Evolutionary conservation across 2,329 filamentous ascomycete genomes (phyloP).

Genomic region (Alternaria tenuissima): DNA sequence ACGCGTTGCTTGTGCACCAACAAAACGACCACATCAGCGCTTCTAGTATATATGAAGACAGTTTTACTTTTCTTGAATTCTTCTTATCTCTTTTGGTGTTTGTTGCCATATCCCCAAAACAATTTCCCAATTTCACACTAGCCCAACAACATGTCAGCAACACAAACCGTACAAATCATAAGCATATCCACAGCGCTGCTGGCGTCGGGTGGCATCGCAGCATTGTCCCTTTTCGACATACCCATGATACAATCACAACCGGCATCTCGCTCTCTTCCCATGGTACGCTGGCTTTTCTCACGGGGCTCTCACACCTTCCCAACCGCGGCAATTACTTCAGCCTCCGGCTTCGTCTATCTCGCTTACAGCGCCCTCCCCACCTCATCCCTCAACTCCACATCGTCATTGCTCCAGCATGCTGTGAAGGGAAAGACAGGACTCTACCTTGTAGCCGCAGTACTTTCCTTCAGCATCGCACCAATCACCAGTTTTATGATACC

Average conservation of each 20-base stretch:
- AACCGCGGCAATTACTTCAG: slow-evolving; percentile 35
- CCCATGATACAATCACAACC: slow-evolving; percentile 46
- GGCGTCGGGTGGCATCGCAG: slow-evolving; percentile 46
- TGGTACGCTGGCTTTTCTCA: slow-evolving; percentile 49
- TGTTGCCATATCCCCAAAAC: neutral
- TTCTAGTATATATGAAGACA: neutral
- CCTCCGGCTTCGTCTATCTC: slow-evolving; percentile 39
- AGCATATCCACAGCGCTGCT: slow-evolving; percentile 45
- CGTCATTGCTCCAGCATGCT: neutral
- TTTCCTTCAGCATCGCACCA: slow-evolving; percentile 32
- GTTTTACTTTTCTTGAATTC: neutral
- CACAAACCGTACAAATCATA: slow-evolving; percentile 31
- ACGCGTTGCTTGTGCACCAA: slow-evolving; percentile 1
- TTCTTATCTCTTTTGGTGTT: neutral
- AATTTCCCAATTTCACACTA: neutral
- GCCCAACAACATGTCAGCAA: slow-evolving; percentile 15
- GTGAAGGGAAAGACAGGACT: slow-evolving; percentile 14
- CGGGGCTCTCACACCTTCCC: slow-evolving; percentile 50
- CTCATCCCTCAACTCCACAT: neutral
- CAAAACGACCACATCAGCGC: neutral
- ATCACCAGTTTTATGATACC: slow-evolving; percentile 22
- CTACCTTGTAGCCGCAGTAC: slow-evolving; percentile 25
- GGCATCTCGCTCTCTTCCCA: slow-evolving; percentile 49
- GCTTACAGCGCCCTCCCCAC: slow-evolving; percentile 26
- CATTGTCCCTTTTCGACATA: slow-evolving; percentile 45